Percentiles rank a stretch among this genome's conserved stretches.
Evolutionary conservation across 495 filamentous ascomycete species (phyloP).

Genomic region (Cercophora samala): DNA sequence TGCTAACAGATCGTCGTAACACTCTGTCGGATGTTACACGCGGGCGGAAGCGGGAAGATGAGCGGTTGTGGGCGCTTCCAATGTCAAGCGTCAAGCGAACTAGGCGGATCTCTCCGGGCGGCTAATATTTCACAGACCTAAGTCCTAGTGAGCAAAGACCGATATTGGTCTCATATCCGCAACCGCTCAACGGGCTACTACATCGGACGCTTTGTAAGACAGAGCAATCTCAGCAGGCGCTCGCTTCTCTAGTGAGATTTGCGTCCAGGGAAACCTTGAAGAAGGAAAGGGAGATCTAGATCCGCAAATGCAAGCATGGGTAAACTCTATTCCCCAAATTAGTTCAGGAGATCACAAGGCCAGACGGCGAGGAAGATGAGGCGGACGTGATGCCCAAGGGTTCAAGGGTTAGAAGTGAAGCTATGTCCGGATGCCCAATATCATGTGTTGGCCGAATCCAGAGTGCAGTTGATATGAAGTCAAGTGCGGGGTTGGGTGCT

Average conservation of each 20-base stretch:
- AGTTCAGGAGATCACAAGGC: constrained; percentile 1
- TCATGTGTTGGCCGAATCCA: constrained; percentile 2
- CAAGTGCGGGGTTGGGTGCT: neutral
- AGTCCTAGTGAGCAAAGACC: neutral
- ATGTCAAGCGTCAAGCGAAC: neutral
- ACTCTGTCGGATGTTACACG: neutral
- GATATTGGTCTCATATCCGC: constrained; percentile 6
- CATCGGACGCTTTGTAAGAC: constrained; percentile 23
- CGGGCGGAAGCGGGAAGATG: constrained; percentile 1
- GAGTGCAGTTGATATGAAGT: neutral
- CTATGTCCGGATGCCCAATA: constrained; percentile 8
- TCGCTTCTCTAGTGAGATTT: constrained; percentile 17
- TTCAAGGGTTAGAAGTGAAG: neutral
- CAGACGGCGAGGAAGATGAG: neutral
- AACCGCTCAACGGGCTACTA: constrained; percentile 18
- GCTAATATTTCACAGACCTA: constrained; percentile 6
- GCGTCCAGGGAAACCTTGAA: constrained; percentile 6
- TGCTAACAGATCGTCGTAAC: neutral
- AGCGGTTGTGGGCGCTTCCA: neutral
- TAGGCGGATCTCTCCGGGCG: constrained; percentile 9
- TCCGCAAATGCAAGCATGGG: constrained; percentile 15
- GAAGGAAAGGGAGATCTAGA: constrained; percentile 18
- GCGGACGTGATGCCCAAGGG: neutral
- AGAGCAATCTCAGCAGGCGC: constrained; percentile 36
- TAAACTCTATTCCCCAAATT: constrained; percentile 16